Evolutionary conservation across 163 green algal genomes (phyloP), one percentile per base, ranked within the genome.

Genomic region (Volvox carteri): DNA sequence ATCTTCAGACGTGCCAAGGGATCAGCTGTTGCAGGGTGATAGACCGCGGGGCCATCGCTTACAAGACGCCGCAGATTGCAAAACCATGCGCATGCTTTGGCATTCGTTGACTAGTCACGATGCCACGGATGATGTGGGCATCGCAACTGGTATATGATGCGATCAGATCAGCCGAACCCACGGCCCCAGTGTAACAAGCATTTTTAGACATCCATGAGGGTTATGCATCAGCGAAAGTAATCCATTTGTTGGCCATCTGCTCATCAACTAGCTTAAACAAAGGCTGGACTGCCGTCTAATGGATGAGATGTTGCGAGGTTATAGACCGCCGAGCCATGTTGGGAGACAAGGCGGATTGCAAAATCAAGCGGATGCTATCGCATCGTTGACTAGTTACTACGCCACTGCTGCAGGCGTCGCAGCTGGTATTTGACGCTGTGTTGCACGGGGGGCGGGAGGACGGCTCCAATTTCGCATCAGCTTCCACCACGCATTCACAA

Each of bases 391-490:
- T 44, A 81, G 74, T 81, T 44, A 67, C 8, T 44, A 28, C 11
- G 44, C 44, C 74, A 81, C n/a, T 4, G 74, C 18, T 4, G 33
- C 1, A 4, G 76, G 33, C 39, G 35, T 33, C 52, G 7, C 52
- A 84, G 72, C 76, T 72, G 76, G 76, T 84, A 72, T 72, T 73
- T 35, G 76, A 80, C 80, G 65, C 62, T 2, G n/a, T n/a, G n/a
- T n/a, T n/a, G n/a, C n/a, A n/a, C n/a, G n/a, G n/a, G n/a, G n/a
- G n/a, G n/a, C n/a, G n/a, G n/a, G n/a, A n/a, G n/a, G n/a, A n/a
- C n/a, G n/a, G n/a, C n/a, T n/a, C n/a, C n/a, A n/a, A n/a, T n/a
- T n/a, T n/a, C n/a, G n/a, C n/a, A n/a, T n/a, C n/a, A n/a, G n/a
- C n/a, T n/a, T n/a, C n/a, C n/a, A n/a, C n/a, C n/a, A n/a, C n/a